Base-by-base conservation (phyloP, 345 rosid species). In the Populus deltoides region DNA sequence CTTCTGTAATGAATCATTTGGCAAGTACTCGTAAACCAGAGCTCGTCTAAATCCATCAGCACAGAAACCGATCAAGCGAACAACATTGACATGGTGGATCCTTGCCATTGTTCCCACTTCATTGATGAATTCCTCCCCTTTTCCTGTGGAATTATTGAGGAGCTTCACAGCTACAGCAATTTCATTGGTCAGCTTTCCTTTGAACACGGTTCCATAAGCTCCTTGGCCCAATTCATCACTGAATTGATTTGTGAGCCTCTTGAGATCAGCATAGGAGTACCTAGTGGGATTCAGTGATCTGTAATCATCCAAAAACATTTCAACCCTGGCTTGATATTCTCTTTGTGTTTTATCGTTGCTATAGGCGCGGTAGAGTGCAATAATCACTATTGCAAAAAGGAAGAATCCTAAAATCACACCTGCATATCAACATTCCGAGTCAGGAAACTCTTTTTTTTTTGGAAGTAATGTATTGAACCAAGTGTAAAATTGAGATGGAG, bases 31-130 rank as follows among this genome's bases (percentile, higher is more conserved):
- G 7, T 75, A 75, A 31, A 75, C 71, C 0, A 66, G 29, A 66
- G 78, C 78, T 66, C 71, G 78, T 47, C 72, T 66, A 3, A 75
- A 75, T 31, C 78, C 78, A 35, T 75, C 78, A 33, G 78, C 72
- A 66, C 72, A 75, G 15, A 75, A 75, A 1, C 78, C 78, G n/a
- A 75, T 17, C 31, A 74, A 61, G 12, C 77, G 70, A 43, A 74
- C 77, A 27, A 74, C 70, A 74, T 63, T 74, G 5, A 63, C 70
- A 43, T 63, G 77, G 41, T 62, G 70, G 1, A 74, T 74, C 22
- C 41, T 43, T 10, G 45, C 45, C 45, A 41, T 41, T 0, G 15
- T 41, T 41, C 45, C 45, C 45, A 41, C 45, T 41, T 41, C 45
- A 12, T 41, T 41, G 4, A 41, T 41, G 45, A 41, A 41, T 12